Percentiles rank a stretch among this genome's conserved stretches.
phyloP scores from a whole-genome alignment of 176 grass and related monocot species.

The Sorghum bicolor region Sorghum_bicolor_NCBIv3 NC_012879.2:59761501-59762000 shows the following conservation, averaged over 20 bases:
- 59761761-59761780: background rate
- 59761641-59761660: background rate
- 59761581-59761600: background rate
- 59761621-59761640: background rate
- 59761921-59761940: no score
- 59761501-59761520: slow-evolving; percentile 10
- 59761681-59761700: background rate
- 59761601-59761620: background rate
- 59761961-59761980: no score
- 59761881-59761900: no score
- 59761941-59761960: no score
- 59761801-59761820: no score
- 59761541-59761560: background rate
- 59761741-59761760: background rate
- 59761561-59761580: background rate
- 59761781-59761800: background rate
- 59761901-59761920: no score
- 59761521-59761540: background rate
- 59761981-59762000: no score
- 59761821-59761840: no score
- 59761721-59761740: background rate
- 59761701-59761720: background rate
- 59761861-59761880: no score
- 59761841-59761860: background rate
- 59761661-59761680: background rate